phyloP scores from a whole-genome alignment of 495 filamentous ascomycete genomes.

The Talaromyces ruber region DNA sequence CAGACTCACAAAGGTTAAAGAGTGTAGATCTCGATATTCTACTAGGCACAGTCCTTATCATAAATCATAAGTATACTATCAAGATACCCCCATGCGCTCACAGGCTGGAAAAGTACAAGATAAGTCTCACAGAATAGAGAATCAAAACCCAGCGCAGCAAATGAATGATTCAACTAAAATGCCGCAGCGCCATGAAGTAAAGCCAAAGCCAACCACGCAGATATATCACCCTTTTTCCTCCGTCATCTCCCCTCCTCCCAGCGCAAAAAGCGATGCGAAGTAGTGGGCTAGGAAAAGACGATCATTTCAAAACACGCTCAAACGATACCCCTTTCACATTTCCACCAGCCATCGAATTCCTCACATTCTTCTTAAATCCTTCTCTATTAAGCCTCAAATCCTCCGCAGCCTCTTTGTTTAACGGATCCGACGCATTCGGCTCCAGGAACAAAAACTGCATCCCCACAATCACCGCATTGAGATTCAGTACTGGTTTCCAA shows the following conservation, averaged over 20 bases:
- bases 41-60: not conserved
- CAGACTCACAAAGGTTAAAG: not conserved
- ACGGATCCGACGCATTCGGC: constrained; percentile 90
- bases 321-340: constrained; percentile 62
- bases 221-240: not conserved
- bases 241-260: not conserved
- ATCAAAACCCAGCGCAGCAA: not conserved
- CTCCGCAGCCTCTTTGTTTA: constrained; percentile 96
- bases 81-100: not conserved
- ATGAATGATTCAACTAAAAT: not conserved
- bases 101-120: not conserved
- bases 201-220: not conserved
- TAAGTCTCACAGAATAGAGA: not conserved
- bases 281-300: not conserved
- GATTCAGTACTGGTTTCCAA: constrained; percentile 96
- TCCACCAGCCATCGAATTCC: constrained; percentile 72
- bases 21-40: not conserved
- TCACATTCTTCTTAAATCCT: constrained; percentile 84
- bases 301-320: constrained; percentile 57
- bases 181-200: not conserved
- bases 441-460: constrained; percentile 97
- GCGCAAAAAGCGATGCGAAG: not conserved
- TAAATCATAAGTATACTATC: not conserved
- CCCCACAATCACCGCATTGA: constrained; percentile 94
- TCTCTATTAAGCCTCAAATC: constrained; percentile 80